A percentile compares a stretch with the other conserved stretches of the same genome.
These are phyloP conservation scores for Colletotrichum paranaense DNA, from an alignment of 2,329 filamentous ascomycete species.

Conservation along the genomic window DNA sequence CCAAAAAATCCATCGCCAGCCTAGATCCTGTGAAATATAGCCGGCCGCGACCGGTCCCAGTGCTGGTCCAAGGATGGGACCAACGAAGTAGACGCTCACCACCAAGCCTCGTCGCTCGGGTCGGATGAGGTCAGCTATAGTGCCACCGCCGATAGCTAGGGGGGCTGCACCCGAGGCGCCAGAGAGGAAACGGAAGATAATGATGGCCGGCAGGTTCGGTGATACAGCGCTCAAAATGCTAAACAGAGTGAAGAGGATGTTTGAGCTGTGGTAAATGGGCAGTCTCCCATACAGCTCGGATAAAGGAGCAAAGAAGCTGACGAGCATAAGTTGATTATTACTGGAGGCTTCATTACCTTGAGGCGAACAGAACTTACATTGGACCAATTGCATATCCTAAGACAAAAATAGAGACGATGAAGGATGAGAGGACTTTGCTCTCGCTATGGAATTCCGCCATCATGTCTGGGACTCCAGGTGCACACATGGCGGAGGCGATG, in stretches of 20 bases:
- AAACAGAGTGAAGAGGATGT: conserved; percentile 54
- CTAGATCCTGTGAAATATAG: not conserved
- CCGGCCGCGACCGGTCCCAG: not conserved
- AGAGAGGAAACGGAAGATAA: not conserved
- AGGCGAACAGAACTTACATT: not conserved
- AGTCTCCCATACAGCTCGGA: conserved; percentile 69
- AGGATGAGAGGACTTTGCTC: not conserved
- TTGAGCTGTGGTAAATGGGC: conserved; percentile 59
- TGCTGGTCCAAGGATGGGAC: not conserved
- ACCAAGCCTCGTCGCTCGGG: not conserved
- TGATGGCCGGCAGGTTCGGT: not conserved
- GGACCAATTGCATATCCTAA: not conserved
- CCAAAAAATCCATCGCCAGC: not conserved
- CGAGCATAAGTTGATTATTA: not conserved
- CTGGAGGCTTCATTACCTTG: not conserved
- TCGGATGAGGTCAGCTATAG: not conserved
- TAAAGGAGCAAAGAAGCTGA: conserved; percentile 63
- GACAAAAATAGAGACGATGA: not conserved
- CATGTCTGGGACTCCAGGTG: not conserved
- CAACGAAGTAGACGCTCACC: not conserved
- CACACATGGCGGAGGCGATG: not conserved
- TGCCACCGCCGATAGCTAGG: not conserved
- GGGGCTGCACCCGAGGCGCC: not conserved
- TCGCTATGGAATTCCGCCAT: not conserved
- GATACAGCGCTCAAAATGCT: conserved; percentile 43